Evolutionary conservation across 2,329 filamentous ascomycete species (phyloP).

Genomic region (Stachybotrys chlorohalonatus): DNA sequence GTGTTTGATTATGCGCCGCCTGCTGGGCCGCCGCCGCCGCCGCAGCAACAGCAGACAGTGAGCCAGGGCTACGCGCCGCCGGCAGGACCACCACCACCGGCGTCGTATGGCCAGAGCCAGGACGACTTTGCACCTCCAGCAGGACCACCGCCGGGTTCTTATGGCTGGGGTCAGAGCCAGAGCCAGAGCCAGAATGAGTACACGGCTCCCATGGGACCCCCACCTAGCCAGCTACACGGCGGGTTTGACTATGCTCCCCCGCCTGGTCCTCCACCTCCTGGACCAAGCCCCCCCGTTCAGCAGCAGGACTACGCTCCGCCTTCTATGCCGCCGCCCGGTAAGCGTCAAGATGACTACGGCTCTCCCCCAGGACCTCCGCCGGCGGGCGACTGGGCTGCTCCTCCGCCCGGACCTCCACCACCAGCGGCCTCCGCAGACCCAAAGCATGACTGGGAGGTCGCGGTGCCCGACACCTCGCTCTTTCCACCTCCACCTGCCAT

Average conservation of each 20-base stretch:
- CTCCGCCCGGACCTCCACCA: conserved; percentile 27
- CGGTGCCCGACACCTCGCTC: conserved; percentile 63
- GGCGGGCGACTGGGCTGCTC: conserved; percentile 19
- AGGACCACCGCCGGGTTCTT: conserved; percentile 12
- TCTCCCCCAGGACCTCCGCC: conserved; percentile 27
- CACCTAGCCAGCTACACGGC: neutral
- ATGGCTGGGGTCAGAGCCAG: conserved; percentile 5
- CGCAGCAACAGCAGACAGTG: neutral
- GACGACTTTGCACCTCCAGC: conserved; percentile 16
- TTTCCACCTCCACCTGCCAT: conserved; percentile 65
- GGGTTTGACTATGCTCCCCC: conserved; percentile 11
- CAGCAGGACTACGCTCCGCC: conserved; percentile 13
- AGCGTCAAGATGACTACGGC: conserved; percentile 12
- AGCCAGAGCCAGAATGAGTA: neutral
- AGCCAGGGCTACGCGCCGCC: neutral
- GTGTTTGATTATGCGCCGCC: neutral
- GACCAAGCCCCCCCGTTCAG: conserved; percentile 19
- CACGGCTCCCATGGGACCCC: neutral
- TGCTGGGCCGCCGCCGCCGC: neutral
- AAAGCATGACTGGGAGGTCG: conserved; percentile 60
- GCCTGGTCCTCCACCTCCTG: conserved; percentile 10
- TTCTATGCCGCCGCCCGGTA: conserved; percentile 20
- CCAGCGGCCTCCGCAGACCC: conserved; percentile 12
- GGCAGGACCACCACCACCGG: conserved; percentile 5
- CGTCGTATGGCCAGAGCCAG: conserved; percentile 1